Evolutionary conservation across 345 rosid species (phyloP).

Genomic region (Rhodamnia rubescens): DNA sequence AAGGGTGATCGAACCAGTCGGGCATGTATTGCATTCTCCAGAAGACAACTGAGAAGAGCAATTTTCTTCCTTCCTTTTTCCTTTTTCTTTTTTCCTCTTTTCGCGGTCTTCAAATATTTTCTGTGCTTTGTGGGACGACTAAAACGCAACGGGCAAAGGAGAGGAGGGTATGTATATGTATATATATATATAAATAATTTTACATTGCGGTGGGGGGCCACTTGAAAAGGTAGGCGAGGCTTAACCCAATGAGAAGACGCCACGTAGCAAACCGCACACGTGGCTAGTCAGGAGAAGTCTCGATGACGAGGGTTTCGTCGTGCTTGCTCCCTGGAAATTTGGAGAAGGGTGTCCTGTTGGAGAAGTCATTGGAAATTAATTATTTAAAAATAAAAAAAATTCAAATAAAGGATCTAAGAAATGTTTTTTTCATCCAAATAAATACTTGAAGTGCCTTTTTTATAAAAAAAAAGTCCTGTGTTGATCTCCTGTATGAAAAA

Average conservation of each 20-base stretch:
- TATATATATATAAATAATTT: not conserved
- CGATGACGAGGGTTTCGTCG: constrained; percentile 4
- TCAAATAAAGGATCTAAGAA: too few relatives aligned
- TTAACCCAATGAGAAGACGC: not conserved
- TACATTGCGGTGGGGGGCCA: not conserved
- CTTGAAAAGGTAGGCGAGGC: not conserved
- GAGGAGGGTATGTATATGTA: not conserved
- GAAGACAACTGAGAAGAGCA: not conserved
- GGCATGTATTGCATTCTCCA: constrained; percentile 10
- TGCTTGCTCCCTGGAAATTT: not conserved
- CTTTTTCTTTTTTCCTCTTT: too few relatives aligned
- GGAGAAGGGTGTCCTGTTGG: not conserved
- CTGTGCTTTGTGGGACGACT: not conserved
- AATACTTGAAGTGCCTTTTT: too few relatives aligned
- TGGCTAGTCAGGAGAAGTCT: constrained; percentile 12
- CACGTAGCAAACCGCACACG: constrained; percentile 8
- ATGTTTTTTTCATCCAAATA: too few relatives aligned
- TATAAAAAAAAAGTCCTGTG: too few relatives aligned
- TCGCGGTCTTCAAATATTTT: not conserved
- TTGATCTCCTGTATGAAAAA: too few relatives aligned
- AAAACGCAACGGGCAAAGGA: not conserved
- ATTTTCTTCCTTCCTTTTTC: not conserved
- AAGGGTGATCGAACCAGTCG: not conserved
- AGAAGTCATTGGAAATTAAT: not conserved
- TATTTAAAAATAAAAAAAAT: too few relatives aligned